A percentile compares a stretch with the other conserved stretches of the same genome.
phyloP scores from a whole-genome alignment of 257 asterid species.

The Phtheirospermum japonicum region DNA sequence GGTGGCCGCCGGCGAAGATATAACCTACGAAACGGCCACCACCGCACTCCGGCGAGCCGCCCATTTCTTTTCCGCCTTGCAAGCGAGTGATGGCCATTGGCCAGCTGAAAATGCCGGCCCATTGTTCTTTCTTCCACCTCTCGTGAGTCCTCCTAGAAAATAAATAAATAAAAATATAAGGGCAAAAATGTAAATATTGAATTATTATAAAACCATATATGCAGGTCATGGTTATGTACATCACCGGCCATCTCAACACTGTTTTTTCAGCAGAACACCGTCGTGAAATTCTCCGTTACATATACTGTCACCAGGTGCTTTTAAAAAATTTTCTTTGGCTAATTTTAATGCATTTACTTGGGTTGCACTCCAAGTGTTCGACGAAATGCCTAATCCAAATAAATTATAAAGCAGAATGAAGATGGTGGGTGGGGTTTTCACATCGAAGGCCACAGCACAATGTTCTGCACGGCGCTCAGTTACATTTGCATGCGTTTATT shows the following conservation, averaged over 20 bases:
- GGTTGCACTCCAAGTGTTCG: no score
- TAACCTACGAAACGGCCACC: no score
- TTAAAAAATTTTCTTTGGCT: not conserved
- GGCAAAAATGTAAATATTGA: not conserved
- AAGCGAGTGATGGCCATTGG: constrained; percentile 89
- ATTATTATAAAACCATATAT: constrained; percentile 8
- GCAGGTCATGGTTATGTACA: constrained; percentile 64
- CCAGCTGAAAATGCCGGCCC: constrained; percentile 90
- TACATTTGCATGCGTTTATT: constrained; percentile 71
- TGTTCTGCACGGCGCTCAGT: constrained; percentile 65
- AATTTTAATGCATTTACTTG: not conserved
- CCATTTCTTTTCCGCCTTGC: constrained; percentile 71
- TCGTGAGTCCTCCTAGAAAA: constrained; percentile 37
- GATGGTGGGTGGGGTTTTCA: constrained; percentile 90
- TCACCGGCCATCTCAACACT: constrained; percentile 61
- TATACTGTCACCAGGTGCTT: constrained; percentile 65
- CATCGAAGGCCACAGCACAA: constrained; percentile 73
- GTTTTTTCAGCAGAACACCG: constrained; percentile 58
- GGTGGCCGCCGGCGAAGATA: constrained; percentile 73
- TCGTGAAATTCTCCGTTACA: constrained; percentile 69
- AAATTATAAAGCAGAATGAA: constrained; percentile 45
- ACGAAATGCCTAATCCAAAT: no score
- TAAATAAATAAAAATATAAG: no score
- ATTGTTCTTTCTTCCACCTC: constrained; percentile 76
- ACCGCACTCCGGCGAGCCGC: constrained; percentile 61